phyloP scores from a whole-genome alignment of 2,329 filamentous ascomycete genomes.

The Aspergillus calidoustus region DNA sequence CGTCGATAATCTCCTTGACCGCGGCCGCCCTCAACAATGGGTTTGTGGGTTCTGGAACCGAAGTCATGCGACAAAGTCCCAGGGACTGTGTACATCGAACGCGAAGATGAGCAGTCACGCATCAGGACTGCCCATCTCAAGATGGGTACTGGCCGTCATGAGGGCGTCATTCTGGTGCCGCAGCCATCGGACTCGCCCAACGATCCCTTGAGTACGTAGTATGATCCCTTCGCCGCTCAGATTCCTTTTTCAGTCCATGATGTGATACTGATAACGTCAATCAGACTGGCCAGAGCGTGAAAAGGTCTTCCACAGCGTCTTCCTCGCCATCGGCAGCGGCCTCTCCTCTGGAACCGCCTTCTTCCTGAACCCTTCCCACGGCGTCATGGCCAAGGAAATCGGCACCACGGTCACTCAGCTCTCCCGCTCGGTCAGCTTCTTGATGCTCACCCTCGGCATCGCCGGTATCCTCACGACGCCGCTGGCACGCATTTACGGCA shows the following conservation, averaged over 20 bases:
- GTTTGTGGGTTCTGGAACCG: not conserved
- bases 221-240: too few relatives aligned
- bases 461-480: not conserved
- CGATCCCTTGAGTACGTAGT: not conserved
- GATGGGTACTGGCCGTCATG: too few relatives aligned
- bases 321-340: too few relatives aligned
- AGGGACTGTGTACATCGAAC: not conserved
- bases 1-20: too few relatives aligned
- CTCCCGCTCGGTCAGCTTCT: not conserved
- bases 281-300: too few relatives aligned
- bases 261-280: too few relatives aligned
- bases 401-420: not conserved
- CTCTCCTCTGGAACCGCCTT: too few relatives aligned
- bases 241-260: too few relatives aligned
- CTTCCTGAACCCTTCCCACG: too few relatives aligned
- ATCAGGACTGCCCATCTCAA: too few relatives aligned
- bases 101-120: not conserved
- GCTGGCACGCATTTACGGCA: not conserved
- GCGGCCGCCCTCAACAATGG: not conserved
- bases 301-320: too few relatives aligned
- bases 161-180: not conserved
- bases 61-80: not conserved
- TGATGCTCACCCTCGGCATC: not conserved
- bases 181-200: not conserved
- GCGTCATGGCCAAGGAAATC: not conserved